Evolutionary conservation across 495 filamentous ascomycete species (phyloP).

Genomic region (Mycothermus thermophilus): DNA sequence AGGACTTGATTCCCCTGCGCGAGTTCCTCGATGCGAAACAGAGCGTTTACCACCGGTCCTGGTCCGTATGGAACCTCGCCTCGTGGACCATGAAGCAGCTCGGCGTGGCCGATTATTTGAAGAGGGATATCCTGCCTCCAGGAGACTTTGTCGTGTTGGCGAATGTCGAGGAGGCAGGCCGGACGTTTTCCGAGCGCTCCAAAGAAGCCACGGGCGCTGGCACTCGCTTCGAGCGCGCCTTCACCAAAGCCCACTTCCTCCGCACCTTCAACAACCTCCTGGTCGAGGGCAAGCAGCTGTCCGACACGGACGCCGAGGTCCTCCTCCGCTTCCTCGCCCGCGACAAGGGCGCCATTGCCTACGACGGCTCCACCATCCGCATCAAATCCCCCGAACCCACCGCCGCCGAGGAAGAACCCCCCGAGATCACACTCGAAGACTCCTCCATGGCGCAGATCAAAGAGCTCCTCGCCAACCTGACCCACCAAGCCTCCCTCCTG

Average conservation of each 20-base stretch:
- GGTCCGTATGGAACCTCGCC: slow-evolving; percentile 42
- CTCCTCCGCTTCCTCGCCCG: slow-evolving; percentile 58
- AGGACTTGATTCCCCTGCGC: slow-evolving; percentile 53
- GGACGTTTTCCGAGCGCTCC: slow-evolving; percentile 30
- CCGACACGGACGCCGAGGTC: slow-evolving; percentile 51
- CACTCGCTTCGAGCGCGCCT: slow-evolving; percentile 49
- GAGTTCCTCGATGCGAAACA: slow-evolving; percentile 45
- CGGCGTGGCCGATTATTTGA: slow-evolving; percentile 40
- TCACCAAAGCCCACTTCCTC: slow-evolving; percentile 49
- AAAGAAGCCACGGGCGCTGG: slow-evolving; percentile 30
- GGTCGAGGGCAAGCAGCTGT: slow-evolving; percentile 38
- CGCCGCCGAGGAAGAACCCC: slow-evolving; percentile 25
- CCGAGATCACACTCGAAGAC: slow-evolving; percentile 57
- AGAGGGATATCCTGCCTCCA: slow-evolving; percentile 31
- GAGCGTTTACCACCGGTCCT: slow-evolving; percentile 48
- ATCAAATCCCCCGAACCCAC: slow-evolving; percentile 33
- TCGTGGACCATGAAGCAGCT: slow-evolving; percentile 63
- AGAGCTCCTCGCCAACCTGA: slow-evolving; percentile 46
- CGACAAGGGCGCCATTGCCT: slow-evolving; percentile 49
- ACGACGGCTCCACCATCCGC: slow-evolving; percentile 61
- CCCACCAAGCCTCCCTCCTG: slow-evolving; percentile 41
- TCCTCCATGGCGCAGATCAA: slow-evolving; percentile 66
- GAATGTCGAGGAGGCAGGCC: slow-evolving; percentile 40
- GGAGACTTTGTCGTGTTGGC: slow-evolving; percentile 45
- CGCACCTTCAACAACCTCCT: slow-evolving; percentile 43